Conservation (phyloP, 164 flowering plant species). For the Annona cherimola region DNA sequence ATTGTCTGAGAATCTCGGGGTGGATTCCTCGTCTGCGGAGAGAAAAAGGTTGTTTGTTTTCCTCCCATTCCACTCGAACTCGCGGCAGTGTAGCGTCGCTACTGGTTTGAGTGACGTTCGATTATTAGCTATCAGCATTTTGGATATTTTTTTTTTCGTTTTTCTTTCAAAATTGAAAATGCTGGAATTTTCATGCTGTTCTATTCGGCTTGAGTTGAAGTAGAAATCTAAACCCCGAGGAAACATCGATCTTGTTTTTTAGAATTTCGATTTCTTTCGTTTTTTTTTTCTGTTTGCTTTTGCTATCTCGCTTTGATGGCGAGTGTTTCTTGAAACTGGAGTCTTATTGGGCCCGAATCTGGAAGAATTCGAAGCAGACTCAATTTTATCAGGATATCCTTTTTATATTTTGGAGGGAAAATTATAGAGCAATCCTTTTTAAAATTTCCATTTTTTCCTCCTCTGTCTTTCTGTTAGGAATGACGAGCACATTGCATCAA, state of each 20-base stretch:
- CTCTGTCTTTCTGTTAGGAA: background rate
- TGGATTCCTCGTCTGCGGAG: slow-evolving; percentile 7
- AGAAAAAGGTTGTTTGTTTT: slow-evolving; percentile 3
- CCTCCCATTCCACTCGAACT: slow-evolving; percentile 27
- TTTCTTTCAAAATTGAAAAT: no score
- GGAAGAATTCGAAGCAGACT: background rate
- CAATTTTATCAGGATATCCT: background rate
- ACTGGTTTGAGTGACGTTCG: background rate
- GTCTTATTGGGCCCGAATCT: no score
- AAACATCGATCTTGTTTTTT: background rate
- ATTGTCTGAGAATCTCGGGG: slow-evolving; percentile 17
- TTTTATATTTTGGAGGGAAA: background rate
- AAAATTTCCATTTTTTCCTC: no score
- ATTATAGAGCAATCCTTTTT: no score
- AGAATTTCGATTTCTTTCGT: background rate
- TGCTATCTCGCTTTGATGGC: no score
- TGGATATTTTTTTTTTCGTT: no score
- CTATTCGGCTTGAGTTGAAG: no score
- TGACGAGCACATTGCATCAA: slow-evolving; percentile 5
- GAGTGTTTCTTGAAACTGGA: background rate
- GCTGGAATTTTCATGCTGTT: background rate
- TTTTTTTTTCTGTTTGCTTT: no score
- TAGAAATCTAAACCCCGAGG: no score
- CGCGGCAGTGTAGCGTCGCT: slow-evolving; percentile 17
- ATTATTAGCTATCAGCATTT: background rate